Percentiles rank a stretch among this genome's conserved stretches.
phyloP scores from a whole-genome alignment of 2,329 filamentous ascomycete species.

The Ascochyta rabiei region DNA sequence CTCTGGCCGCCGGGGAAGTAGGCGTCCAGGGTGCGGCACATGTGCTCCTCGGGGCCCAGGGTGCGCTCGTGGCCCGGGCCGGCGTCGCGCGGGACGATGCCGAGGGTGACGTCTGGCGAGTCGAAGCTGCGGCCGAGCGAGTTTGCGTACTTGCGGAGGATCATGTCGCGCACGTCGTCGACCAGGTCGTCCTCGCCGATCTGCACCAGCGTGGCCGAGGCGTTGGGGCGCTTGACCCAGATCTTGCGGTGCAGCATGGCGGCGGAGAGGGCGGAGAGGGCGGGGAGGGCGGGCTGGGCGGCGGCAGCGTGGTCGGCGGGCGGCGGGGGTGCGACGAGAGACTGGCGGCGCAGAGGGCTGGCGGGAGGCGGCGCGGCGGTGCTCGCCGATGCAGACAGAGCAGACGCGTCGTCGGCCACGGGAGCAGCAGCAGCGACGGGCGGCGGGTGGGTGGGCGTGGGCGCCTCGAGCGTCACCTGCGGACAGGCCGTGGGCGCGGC shows the following conservation, averaged over 20 bases:
- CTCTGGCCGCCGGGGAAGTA: slow-evolving; percentile 87
- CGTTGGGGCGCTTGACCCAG: slow-evolving; percentile 89
- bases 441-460: slow-evolving; percentile 1
- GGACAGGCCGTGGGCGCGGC: slow-evolving; percentile 2
- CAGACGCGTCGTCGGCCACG: slow-evolving; percentile 17
- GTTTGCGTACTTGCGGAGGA: slow-evolving; percentile 91
- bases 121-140: slow-evolving; percentile 88
- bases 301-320: slow-evolving; percentile 51
- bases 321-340: slow-evolving; percentile 39
- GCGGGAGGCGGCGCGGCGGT: slow-evolving; percentile 35
- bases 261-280: slow-evolving; percentile 32
- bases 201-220: slow-evolving; percentile 84
- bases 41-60: slow-evolving; percentile 84
- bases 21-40: slow-evolving; percentile 76
- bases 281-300: slow-evolving; percentile 31
- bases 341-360: slow-evolving; percentile 51
- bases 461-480: slow-evolving; percentile 36
- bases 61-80: slow-evolving; percentile 64
- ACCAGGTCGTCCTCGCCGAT: slow-evolving; percentile 89
- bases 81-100: slow-evolving; percentile 73
- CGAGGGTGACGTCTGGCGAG: slow-evolving; percentile 83
- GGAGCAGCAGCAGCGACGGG: slow-evolving; percentile 3
- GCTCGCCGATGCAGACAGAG: slow-evolving; percentile 12
- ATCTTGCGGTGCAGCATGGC: slow-evolving; percentile 72
- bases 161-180: slow-evolving; percentile 91